phyloP scores from a whole-genome alignment of 2,329 filamentous ascomycete species.

The Xylariales sp. region DNA sequence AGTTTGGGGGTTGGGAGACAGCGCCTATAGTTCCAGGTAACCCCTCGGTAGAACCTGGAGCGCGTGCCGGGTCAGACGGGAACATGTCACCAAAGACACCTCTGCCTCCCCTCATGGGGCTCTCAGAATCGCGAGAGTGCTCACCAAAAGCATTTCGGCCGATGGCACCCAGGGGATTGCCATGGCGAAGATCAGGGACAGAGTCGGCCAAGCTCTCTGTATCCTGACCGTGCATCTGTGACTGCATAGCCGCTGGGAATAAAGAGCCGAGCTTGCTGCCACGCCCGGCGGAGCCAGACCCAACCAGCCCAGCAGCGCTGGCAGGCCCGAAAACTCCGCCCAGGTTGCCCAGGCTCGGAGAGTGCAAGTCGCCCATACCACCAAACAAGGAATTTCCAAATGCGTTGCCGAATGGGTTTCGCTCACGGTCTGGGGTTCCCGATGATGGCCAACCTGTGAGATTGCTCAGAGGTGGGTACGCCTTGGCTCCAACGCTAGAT shows the following conservation, averaged over 20 bases:
- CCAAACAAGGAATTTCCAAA: constrained; percentile 81
- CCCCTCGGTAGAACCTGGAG: constrained; percentile 26
- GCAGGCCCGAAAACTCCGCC: constrained; percentile 67
- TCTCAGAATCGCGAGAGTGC: constrained; percentile 53
- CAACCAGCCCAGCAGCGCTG: constrained; percentile 46
- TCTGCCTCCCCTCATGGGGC: constrained; percentile 51
- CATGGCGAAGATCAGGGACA: constrained; percentile 55
- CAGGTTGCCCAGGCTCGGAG: constrained; percentile 63
- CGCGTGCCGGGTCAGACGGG: constrained; percentile 26
- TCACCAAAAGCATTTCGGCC: constrained; percentile 56
- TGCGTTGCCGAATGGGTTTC: constrained; percentile 45
- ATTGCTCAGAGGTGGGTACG: constrained; percentile 59
- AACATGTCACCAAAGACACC: constrained; percentile 54
- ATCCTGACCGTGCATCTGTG: constrained; percentile 76
- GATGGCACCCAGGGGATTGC: constrained; percentile 62
- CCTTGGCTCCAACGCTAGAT: constrained; percentile 78
- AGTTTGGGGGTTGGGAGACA: constrained; percentile 25
- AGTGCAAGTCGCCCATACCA: constrained; percentile 72
- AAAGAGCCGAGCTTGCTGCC: constrained; percentile 81
- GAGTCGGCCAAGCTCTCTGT: constrained; percentile 56
- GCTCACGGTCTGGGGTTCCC: constrained; percentile 64
- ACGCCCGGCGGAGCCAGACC: constrained; percentile 65
- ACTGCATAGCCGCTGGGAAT: constrained; percentile 86
- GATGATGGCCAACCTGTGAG: constrained; percentile 62
- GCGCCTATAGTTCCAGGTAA: constrained; percentile 17